phyloP scores from a whole-genome alignment of 805 yeast species.

The Kodamaea restingae region DNA sequence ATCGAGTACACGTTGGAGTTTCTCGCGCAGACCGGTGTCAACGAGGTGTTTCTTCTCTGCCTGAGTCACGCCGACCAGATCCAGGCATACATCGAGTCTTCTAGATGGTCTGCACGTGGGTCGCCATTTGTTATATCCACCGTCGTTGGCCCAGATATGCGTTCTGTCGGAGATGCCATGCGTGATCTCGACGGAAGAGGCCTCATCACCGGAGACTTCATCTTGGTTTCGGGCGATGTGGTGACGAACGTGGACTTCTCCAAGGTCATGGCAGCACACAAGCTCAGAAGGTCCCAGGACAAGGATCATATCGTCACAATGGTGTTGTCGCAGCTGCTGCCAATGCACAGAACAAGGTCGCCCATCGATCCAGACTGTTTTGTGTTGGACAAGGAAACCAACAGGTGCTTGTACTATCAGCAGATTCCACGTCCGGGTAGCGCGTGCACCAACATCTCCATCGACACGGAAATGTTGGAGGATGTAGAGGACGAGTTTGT shows the following conservation, averaged over 20 bases:
- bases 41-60: constrained; percentile 87
- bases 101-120: constrained; percentile 64
- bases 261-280: constrained; percentile 70
- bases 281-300: constrained; percentile 65
- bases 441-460: constrained; percentile 40
- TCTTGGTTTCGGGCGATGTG: constrained; percentile 90
- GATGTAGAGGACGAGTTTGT: constrained; percentile 67
- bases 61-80: constrained; percentile 88
- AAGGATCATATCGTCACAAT: constrained; percentile 92
- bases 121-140: constrained; percentile 82
- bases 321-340: constrained; percentile 83
- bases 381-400: constrained; percentile 67
- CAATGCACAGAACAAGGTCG: constrained; percentile 80
- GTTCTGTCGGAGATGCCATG: constrained; percentile 97
- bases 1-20: constrained; percentile 94
- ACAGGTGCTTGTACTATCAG: constrained; percentile 81
- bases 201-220: constrained; percentile 81
- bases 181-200: constrained; percentile 92
- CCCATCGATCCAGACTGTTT: constrained; percentile 80
- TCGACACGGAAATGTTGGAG: constrained; percentile 82
- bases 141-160: constrained; percentile 76
- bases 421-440: constrained; percentile 56
- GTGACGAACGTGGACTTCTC: constrained; percentile 86
- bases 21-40: constrained; percentile 83
- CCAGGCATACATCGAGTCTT: constrained; percentile 69